phyloP scores from a whole-genome alignment of 2,329 filamentous ascomycete genomes.

The Trichoderma breve region DNA sequence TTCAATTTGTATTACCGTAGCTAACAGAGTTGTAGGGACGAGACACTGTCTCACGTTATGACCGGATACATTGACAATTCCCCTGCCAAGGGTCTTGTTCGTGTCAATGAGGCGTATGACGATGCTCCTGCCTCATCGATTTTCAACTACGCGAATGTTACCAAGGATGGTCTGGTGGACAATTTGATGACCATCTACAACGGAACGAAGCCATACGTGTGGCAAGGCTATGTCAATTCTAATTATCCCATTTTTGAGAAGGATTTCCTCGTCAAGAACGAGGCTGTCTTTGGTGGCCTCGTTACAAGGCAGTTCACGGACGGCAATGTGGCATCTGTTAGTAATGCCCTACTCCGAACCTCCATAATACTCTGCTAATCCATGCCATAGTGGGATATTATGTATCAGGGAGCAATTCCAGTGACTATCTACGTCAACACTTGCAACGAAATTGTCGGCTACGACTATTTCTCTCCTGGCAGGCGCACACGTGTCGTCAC shows the following conservation, averaged over 20 bases:
- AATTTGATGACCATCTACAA: constrained; percentile 34
- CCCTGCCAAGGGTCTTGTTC: constrained; percentile 31
- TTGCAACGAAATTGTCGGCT: constrained; percentile 37
- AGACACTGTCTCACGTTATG: constrained; percentile 39
- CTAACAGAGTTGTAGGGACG: constrained; percentile 29
- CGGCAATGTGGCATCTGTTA: constrained; percentile 29
- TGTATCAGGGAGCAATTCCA: constrained; percentile 36
- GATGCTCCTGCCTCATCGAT: constrained; percentile 31
- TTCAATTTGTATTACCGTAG: fast-evolving
- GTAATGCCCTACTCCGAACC: neutral
- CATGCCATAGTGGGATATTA: constrained; percentile 35
- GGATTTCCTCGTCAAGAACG: constrained; percentile 29
- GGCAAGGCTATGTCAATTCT: constrained; percentile 37
- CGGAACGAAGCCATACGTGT: constrained; percentile 26
- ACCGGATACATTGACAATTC: constrained; percentile 38
- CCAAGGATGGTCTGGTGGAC: constrained; percentile 36
- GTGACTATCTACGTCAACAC: constrained; percentile 37
- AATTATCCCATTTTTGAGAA: constrained; percentile 37
- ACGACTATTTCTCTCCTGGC: constrained; percentile 35
- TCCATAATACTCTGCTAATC: neutral
- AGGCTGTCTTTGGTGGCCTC: constrained; percentile 29
- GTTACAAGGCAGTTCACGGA: constrained; percentile 24
- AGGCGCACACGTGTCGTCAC: constrained; percentile 32
- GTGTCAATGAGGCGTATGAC: constrained; percentile 33
- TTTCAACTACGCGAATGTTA: constrained; percentile 38